Percentiles rank a stretch among this genome's conserved stretches.
phyloP scores from a whole-genome alignment of 2,329 filamentous ascomycete genomes.

The Ascochyta viciae-villosae region DNA sequence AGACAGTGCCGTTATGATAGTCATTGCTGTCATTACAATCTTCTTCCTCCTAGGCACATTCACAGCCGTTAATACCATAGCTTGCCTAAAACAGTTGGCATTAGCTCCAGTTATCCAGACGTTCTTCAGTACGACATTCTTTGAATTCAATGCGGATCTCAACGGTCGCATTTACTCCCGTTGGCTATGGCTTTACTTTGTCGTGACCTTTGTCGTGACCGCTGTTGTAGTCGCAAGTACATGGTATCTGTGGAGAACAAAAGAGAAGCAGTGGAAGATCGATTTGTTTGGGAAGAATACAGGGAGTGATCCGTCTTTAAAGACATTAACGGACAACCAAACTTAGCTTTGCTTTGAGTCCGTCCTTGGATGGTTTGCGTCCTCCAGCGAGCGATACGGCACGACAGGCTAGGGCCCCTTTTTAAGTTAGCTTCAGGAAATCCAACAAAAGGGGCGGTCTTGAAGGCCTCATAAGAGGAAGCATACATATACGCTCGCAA shows the following conservation, averaged over 20 bases:
- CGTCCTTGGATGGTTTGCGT: no score
- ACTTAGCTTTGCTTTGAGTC: no score
- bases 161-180: not conserved
- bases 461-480: no score
- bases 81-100: no score
- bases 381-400: no score
- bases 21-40: not conserved
- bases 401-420: no score
- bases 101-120: not conserved
- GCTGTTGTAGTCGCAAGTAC: not conserved
- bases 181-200: not conserved
- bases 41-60: not conserved
- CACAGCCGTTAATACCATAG: not conserved
- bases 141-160: not conserved
- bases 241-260: not conserved
- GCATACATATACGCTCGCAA: no score
- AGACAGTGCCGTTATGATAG: not conserved
- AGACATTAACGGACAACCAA: no score
- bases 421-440: no score
- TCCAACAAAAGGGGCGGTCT: no score
- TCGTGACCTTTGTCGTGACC: not conserved
- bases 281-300: no score
- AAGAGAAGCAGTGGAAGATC: not conserved
- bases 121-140: not conserved
- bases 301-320: no score